Evolutionary conservation across 2,329 filamentous ascomycete species (phyloP), one percentile per base, ranked within the genome.

Genomic region (Ampelomyces quisqualis): DNA sequence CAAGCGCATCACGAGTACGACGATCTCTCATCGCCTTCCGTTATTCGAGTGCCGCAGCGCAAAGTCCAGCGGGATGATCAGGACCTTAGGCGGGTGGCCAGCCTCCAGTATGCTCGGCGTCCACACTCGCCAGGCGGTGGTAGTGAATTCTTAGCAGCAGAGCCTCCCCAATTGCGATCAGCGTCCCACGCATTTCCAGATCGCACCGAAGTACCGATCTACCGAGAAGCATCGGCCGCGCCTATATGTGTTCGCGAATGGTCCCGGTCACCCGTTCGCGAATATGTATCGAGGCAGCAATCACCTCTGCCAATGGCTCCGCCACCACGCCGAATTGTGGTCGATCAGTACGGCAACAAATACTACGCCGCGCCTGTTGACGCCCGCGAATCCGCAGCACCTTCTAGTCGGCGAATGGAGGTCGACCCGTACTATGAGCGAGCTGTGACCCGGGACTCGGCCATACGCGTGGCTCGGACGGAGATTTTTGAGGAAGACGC

Each of bases 281-380:
- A 70, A 34, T 71, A 73, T 45, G 46, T 71, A 24, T 56, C 66
- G 20, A 54, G 62, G 27, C 58, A 52, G 19, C 69, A 68, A 19
- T 69, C 67, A 15, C 65, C 68, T 5, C 54, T 63, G 24, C 48
- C 55, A 66, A 75, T 79, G 70, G 61, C 64, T 34, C 69, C 66
- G 7, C 64, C 79, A 7, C 64, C 79, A 13, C 74, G 83, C 40
- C 81, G 84, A 47, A 85, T 95, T 49, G 77, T 95, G 22, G 76
- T 94, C 39, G 90, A 96, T 68, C 82, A 87, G 47, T 88, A 84
- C 67, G 90, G 90, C 27, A 87, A 88, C 63, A 82, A 88, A 62
- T 96, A 90, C 70, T 80, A 80, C 46, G 79, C 81, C 49, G 73
- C 75, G 28, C 68, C 77, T 13, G 51, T 65, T 38, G 66, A 73